Evolutionary conservation across 768 basidiomycete genomes (phyloP).

Genomic region (Boletus speciosus): DNA sequence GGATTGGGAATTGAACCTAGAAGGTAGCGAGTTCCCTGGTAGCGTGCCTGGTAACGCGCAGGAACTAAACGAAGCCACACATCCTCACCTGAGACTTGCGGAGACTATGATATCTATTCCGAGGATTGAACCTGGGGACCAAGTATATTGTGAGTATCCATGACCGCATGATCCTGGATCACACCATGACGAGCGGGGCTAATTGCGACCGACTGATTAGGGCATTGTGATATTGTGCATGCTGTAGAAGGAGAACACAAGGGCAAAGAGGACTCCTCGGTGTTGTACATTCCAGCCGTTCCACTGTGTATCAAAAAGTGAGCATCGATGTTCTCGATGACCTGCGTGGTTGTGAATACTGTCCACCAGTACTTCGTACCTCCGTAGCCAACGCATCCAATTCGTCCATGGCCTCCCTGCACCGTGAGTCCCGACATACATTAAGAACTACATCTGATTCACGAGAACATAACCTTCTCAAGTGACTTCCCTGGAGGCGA

Average conservation of each 20-base stretch:
- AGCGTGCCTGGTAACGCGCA: slow-evolving; percentile 51
- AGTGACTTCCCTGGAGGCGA: slow-evolving; percentile 54
- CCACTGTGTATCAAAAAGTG: slow-evolving; percentile 51
- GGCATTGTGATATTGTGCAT: slow-evolving; percentile 56
- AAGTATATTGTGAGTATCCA: slow-evolving; percentile 50
- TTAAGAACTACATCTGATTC: not conserved
- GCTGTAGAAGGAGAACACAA: slow-evolving; percentile 49
- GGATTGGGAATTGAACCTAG: slow-evolving; percentile 57
- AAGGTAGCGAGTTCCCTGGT: slow-evolving; percentile 51
- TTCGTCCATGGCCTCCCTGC: slow-evolving; percentile 48
- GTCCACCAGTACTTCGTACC: slow-evolving; percentile 41
- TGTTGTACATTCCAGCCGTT: slow-evolving; percentile 54
- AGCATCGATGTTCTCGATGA: slow-evolving; percentile 3
- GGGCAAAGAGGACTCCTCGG: slow-evolving; percentile 50
- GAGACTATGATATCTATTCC: slow-evolving; percentile 59
- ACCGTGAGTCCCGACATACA: slow-evolving; percentile 35
- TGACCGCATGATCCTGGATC: not conserved
- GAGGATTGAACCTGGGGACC: slow-evolving; percentile 57
- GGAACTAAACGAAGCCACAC: slow-evolving; percentile 51
- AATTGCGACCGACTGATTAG: slow-evolving; percentile 19
- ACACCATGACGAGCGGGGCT: not conserved
- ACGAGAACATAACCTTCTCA: not conserved
- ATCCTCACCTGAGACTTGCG: slow-evolving; percentile 59
- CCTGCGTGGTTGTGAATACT: not conserved
- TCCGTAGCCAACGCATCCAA: slow-evolving; percentile 46